These are phyloP conservation scores for Brassica hybrid DNA, from an alignment of 441 rosid genomes.

Conservation along the genomic window DNA sequence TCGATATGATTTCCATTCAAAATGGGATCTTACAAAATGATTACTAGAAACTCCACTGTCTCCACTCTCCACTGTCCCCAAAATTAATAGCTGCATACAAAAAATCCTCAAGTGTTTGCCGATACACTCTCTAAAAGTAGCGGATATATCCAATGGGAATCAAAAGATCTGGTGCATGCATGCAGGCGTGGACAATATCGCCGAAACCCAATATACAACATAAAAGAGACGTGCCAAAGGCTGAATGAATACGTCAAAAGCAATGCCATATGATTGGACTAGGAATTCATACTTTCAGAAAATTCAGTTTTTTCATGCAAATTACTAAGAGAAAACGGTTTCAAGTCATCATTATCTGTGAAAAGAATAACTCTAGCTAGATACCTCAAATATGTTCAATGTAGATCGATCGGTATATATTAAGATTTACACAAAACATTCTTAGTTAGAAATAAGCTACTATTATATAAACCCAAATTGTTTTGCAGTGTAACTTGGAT, in stretches of 20 bases:
- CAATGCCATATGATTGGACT: slow-evolving; percentile 6
- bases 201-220: background rate
- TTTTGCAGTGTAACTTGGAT: background rate
- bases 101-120: background rate
- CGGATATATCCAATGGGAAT: slow-evolving; percentile 18
- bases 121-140: slow-evolving; percentile 1
- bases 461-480: background rate
- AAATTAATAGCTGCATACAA: too few species aligned
- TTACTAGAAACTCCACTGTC: slow-evolving; percentile 19
- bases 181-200: slow-evolving; percentile 3
- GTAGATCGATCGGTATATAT: background rate
- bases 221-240: slow-evolving; percentile 20
- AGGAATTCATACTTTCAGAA: background rate
- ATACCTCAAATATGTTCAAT: background rate
- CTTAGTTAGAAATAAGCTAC: background rate
- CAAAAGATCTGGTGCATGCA: slow-evolving; percentile 10
- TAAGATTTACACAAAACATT: background rate
- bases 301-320: background rate
- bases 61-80: too few species aligned
- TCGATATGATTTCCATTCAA: background rate
- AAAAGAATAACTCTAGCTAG: background rate
- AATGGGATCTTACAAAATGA: slow-evolving; percentile 1
- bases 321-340: background rate
- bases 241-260: background rate
- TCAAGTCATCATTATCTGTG: background rate